Evolutionary conservation across 2,329 filamentous ascomycete species (phyloP), one percentile per base, ranked within the genome.

Genomic region (Magnaporthiopsis incrustans): DNA sequence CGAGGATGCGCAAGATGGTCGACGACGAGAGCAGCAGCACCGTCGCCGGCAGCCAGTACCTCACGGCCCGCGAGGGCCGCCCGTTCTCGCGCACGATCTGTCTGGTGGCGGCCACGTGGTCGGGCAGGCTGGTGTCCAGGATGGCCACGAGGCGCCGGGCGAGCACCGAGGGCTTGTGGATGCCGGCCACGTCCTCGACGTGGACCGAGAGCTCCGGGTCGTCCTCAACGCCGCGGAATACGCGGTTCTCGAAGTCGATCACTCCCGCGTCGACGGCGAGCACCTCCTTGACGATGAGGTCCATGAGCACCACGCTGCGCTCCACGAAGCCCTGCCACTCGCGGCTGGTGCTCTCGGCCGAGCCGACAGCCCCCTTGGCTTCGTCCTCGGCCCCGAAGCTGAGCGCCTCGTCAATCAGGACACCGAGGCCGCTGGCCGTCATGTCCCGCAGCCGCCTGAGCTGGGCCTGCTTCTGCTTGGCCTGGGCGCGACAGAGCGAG

Each of bases 31-130:
- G 78, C 3, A 97, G 73, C 1, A 91, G 82, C 11, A 86, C 75
- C 1, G 85, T 82, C 0, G 86, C 84, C 1, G 93, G 92, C 6
- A 97, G 80, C 95, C 95, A 99, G 76, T 97, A 98, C 60, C 95
- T 86, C 3, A 96, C 81, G 6, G 95, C 71, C 56, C 79, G 78
- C 5, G 89, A 86, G 0, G 95, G 95, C 27, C 88, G 88, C 10
- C 94, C 93, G 72, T 94, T 89, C 63, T 85, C 76, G 33, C 75
- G 74, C 4, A 88, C 83, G 4, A 89, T 75, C 0, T 74, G 72
- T 57, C 79, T 77, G 65, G 89, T 87, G 53, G 81, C 80, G 11
- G 74, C 71, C 2, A 83, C 77, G 70, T 97, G 91, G 18, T 81
- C 78, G 0, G 90, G 90, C 3, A 98, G 77, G 22, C 88, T 84